phyloP scores from a whole-genome alignment of 2,329 filamentous ascomycete species.

The Calonectria hongkongensis region DNA sequence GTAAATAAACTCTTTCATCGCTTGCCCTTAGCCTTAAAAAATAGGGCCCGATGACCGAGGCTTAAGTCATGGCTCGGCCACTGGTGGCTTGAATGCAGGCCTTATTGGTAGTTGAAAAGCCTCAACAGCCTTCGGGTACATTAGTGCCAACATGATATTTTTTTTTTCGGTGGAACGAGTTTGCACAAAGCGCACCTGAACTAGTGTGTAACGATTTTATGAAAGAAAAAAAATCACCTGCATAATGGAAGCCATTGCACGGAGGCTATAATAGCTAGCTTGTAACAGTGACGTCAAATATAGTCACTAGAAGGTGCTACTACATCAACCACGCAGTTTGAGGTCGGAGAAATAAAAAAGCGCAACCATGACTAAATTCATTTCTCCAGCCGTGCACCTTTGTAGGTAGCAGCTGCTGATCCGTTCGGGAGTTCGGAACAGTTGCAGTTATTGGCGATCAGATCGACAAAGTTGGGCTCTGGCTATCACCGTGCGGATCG shows the following conservation, averaged over 20 bases:
- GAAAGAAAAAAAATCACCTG: constrained; percentile 8
- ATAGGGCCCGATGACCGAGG: not conserved
- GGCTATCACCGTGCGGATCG: constrained; percentile 2
- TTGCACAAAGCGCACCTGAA: not conserved
- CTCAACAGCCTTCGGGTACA: not conserved
- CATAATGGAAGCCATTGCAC: constrained; percentile 4
- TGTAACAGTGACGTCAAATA: constrained; percentile 8
- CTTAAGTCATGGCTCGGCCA: not conserved
- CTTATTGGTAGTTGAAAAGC: constrained; percentile 4
- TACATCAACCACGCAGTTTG: not conserved
- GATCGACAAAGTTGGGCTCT: not conserved
- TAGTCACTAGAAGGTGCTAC: not conserved
- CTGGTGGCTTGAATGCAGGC: not conserved
- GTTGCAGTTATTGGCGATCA: not conserved
- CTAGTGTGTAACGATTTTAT: not conserved
- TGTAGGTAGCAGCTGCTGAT: not conserved
- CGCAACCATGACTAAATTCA: constrained; percentile 14
- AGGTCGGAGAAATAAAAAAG: constrained; percentile 15
- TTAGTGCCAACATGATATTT: not conserved
- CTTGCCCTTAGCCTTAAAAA: not conserved
- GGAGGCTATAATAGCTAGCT: not conserved
- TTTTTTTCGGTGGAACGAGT: constrained; percentile 9
- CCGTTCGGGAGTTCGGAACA: constrained; percentile 11
- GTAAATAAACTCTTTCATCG: constrained; percentile 4
- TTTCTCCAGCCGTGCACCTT: not conserved